Evolutionary conservation across 805 yeast species (phyloP), one percentile per base, ranked within the genome.

Genomic region (Lipomyces starkeyi): DNA sequence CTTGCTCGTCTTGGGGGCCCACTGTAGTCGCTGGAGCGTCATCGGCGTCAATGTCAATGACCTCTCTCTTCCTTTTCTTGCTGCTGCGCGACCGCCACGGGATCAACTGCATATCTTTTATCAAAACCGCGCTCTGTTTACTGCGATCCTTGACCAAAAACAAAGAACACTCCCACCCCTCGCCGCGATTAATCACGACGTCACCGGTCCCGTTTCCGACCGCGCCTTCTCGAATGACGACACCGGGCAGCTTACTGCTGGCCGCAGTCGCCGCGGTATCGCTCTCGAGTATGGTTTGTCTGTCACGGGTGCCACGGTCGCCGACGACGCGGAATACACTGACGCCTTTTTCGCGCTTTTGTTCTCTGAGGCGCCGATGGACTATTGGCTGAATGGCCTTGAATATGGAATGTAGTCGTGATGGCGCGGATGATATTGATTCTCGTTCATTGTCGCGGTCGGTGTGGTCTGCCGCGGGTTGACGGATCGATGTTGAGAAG

Each of bases 111-210:
- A 32, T 34, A 7, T 59, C 59, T 40, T 57, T 57, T 9, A 37
- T 20, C 49, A 57, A 32, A 40, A 57, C 40, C 52, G 32, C 20
- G 20, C 59, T 57, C 17, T 35, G 27, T 25, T 35, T 32, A 20
- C 59, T 34, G 29, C 40, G 37, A n/a, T 57, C 27, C 52, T 57
- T 29, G 47, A 34, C 25, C 34, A 57, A 27, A 20, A 57, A 57
- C 43, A 57, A 9, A 8, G 59, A 32, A 25, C 59, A 57, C n/a
- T 57, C 59, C 59, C 59, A 57, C n/a, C 59, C 59, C 14, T 57
- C 59, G 9, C 22, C 27, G 25, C 27, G 25, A 27, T 32, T 35
- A 7, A 13, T 8, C n/a, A 57, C 49, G 17, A 57, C 27, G 11
- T 57, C 59, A 22, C 59, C 59, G 49, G 37, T 35, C n/a, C 52